These are phyloP conservation scores for Dichomitus squalens DNA, from an alignment of 1,284 basidiomycete species.

Conservation along the genomic window DNA sequence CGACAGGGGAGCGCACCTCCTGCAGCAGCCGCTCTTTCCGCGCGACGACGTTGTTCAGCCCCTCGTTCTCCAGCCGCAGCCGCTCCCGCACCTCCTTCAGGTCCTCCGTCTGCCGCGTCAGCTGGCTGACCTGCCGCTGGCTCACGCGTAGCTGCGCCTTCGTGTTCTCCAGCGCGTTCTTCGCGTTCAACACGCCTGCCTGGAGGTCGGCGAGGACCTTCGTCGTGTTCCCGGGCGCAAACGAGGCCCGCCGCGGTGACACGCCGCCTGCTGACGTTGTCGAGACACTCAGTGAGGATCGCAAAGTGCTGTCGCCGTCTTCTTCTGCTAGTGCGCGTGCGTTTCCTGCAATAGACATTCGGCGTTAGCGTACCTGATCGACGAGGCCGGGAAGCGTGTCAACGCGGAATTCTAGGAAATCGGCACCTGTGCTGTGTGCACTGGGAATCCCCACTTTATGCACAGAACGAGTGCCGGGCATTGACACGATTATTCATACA, in stretches of 20 bases:
- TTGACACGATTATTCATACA: too few species aligned
- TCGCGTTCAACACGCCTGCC: conserved; percentile 77
- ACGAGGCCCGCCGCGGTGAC: conserved; percentile 51
- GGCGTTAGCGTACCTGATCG: neutral
- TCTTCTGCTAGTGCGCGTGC: conserved; percentile 80
- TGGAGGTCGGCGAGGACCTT: conserved; percentile 84
- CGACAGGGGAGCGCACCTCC: conserved; percentile 52
- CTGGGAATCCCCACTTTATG: too few species aligned
- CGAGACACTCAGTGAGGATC: conserved; percentile 24
- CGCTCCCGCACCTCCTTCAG: conserved; percentile 83
- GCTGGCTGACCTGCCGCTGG: conserved; percentile 77
- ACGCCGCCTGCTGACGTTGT: conserved; percentile 29
- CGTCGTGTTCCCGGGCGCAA: conserved; percentile 77
- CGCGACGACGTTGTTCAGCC: conserved; percentile 81
- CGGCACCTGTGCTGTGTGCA: too few species aligned
- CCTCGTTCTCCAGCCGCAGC: conserved; percentile 81
- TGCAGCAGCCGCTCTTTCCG: conserved; percentile 84
- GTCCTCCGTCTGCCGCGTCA: conserved; percentile 84
- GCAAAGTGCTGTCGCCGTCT: conserved; percentile 36
- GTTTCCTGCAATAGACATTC: conserved; percentile 53
- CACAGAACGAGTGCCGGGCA: too few species aligned
- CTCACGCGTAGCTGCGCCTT: conserved; percentile 75
- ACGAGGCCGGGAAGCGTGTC: conserved; percentile 16
- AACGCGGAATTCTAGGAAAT: conserved; percentile 1
- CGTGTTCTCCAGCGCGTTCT: conserved; percentile 81